phyloP scores from a whole-genome alignment of 108 stramenopile genomes.

The Nitzschia putrida region DNA sequence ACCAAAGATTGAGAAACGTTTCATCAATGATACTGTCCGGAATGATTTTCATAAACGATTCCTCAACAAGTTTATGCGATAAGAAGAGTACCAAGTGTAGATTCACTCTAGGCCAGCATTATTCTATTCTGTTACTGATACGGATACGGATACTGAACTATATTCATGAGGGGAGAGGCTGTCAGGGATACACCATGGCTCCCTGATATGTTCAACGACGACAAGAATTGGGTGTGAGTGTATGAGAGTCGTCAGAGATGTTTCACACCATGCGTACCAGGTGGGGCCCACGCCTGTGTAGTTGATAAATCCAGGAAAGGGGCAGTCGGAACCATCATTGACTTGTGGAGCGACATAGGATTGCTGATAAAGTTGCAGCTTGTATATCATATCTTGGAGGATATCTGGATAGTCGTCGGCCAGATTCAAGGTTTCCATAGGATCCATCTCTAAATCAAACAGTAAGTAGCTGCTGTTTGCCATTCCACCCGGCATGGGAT shows the following conservation, averaged over 20 bases:
- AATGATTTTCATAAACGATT: constrained; percentile 97
- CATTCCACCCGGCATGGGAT: constrained; percentile 18
- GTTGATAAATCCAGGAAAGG: constrained; percentile 19
- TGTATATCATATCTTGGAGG: constrained; percentile 21
- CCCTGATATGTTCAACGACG: constrained; percentile 1
- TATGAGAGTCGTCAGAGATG: too few relatives aligned
- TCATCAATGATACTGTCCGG: constrained; percentile 96
- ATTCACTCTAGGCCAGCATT: too few relatives aligned
- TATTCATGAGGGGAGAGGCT: too few relatives aligned
- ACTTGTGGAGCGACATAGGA: constrained; percentile 30
- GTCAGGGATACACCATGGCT: constrained; percentile 11
- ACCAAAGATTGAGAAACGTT: constrained; percentile 87
- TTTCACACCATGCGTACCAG: constrained; percentile 11
- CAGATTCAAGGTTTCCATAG: constrained; percentile 23
- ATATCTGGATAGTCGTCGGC: constrained; percentile 20
- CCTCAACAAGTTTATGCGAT: constrained; percentile 92
- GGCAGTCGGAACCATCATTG: constrained; percentile 11
- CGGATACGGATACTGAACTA: too few relatives aligned
- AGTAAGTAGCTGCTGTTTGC: constrained; percentile 21
- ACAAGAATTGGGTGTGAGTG: too few relatives aligned
- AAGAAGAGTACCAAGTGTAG: constrained; percentile 10
- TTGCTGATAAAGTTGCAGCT: constrained; percentile 25
- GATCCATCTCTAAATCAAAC: constrained; percentile 38
- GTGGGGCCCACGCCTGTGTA: constrained; percentile 13
- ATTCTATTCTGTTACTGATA: too few relatives aligned